A percentile compares a stretch with the other conserved stretches of the same genome.
phyloP scores from a whole-genome alignment of 2,329 filamentous ascomycete species.

The Fusarium sp. region DNA sequence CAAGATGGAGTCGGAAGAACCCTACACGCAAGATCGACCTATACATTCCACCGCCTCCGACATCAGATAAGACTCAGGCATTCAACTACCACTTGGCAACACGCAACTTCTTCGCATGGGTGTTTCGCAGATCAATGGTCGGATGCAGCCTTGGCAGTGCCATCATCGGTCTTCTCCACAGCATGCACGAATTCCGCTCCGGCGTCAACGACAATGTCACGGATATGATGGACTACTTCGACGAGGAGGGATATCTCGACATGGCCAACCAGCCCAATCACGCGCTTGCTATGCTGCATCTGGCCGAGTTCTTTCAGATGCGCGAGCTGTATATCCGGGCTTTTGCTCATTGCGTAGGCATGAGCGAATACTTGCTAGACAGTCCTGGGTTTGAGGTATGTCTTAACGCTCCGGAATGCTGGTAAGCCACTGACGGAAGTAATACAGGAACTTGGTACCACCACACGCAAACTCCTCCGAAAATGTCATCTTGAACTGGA shows the following conservation, averaged over 20 bases:
- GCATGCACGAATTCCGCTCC: constrained; percentile 72
- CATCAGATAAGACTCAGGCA: constrained; percentile 65
- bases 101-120: constrained; percentile 81
- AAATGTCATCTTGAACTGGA: constrained; percentile 75
- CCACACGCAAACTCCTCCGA: constrained; percentile 75
- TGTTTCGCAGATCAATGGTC: constrained; percentile 74
- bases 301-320: constrained; percentile 75
- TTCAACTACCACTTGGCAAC: constrained; percentile 76
- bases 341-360: constrained; percentile 83
- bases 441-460: constrained; percentile 61
- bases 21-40: constrained; percentile 65
- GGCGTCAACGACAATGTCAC: constrained; percentile 67
- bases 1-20: constrained; percentile 51
- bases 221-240: constrained; percentile 75
- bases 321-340: constrained; percentile 78
- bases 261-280: constrained; percentile 76
- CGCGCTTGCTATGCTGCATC: constrained; percentile 74
- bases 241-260: constrained; percentile 77
- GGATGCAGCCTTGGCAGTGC: constrained; percentile 74
- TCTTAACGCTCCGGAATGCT: constrained; percentile 26
- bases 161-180: constrained; percentile 73
- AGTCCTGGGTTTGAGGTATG: constrained; percentile 73
- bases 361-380: constrained; percentile 71
- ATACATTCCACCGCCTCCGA: constrained; percentile 75
- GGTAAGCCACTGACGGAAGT: constrained; percentile 42